These are phyloP conservation scores for Protea cynaroides DNA, from an alignment of 164 flowering plant genomes.

Conservation along the genomic window DNA sequence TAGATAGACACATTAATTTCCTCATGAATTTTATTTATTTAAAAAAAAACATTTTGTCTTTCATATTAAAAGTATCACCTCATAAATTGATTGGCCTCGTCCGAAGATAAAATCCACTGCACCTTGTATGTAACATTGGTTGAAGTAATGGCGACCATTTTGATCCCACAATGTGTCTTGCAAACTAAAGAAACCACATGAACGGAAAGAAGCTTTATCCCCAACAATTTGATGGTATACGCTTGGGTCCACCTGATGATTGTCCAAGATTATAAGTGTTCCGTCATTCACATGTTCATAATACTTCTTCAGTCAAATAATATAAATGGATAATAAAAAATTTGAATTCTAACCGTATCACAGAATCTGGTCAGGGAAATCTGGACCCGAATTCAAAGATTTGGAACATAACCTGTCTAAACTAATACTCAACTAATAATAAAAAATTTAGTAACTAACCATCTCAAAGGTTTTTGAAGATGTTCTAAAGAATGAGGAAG, in stretches of 20 bases:
- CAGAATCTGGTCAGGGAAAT: not conserved
- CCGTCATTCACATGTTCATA: not conserved
- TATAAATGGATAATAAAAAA: too few relatives aligned
- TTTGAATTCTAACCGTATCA: too few relatives aligned
- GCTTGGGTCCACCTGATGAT: not conserved
- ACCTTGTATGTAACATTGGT: constrained; percentile 10
- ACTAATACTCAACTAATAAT: too few relatives aligned
- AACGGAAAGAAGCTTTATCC: constrained; percentile 6
- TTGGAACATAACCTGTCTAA: too few relatives aligned
- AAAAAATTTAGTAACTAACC: too few relatives aligned
- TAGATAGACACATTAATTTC: too few relatives aligned
- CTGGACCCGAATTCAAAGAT: too few relatives aligned
- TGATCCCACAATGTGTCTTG: constrained; percentile 11
- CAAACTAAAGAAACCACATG: not conserved
- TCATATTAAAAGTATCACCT: not conserved
- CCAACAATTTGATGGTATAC: not conserved
- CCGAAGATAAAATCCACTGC: constrained; percentile 24
- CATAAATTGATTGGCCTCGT: constrained; percentile 5
- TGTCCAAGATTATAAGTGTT: not conserved
- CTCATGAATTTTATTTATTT: too few relatives aligned
- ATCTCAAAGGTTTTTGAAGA: too few relatives aligned
- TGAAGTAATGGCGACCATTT: constrained; percentile 5
- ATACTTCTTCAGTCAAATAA: not conserved
- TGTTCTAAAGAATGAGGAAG: too few relatives aligned
- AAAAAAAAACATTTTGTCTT: too few relatives aligned